Evolutionary conservation across 2,329 filamentous ascomycete genomes (phyloP).

Genomic region (Arthrinium phaeospermum): DNA sequence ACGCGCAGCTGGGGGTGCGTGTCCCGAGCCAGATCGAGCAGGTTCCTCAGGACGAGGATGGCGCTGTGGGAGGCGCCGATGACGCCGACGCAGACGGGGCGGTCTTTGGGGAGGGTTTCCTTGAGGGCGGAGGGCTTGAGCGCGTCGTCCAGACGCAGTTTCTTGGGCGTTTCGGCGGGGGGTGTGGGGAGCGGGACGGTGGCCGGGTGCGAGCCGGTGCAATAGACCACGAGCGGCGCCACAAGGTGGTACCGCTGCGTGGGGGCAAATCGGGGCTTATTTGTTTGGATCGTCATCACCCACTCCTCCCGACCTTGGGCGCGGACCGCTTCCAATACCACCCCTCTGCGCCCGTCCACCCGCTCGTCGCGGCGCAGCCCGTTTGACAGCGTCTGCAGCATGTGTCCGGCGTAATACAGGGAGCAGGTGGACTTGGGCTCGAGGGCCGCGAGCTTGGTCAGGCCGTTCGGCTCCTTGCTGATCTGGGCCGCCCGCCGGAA

Average conservation of each 20-base stretch:
- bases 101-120: constrained; percentile 43
- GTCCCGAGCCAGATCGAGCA: constrained; percentile 57
- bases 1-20: constrained; percentile 60
- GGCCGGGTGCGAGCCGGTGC: constrained; percentile 43
- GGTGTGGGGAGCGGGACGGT: constrained; percentile 24
- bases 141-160: constrained; percentile 59
- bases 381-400: constrained; percentile 51
- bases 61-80: constrained; percentile 69
- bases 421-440: constrained; percentile 63
- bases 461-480: constrained; percentile 58
- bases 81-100: constrained; percentile 55
- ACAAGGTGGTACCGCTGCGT: not conserved
- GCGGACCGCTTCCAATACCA: constrained; percentile 34
- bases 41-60: constrained; percentile 66
- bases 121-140: constrained; percentile 58
- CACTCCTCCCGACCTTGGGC: not conserved
- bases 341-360: constrained; percentile 45
- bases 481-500: constrained; percentile 46
- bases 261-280: not conserved
- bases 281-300: not conserved
- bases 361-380: constrained; percentile 48
- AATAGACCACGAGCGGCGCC: constrained; percentile 17
- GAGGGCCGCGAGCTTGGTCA: constrained; percentile 57
- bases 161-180: constrained; percentile 44
- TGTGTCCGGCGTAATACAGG: constrained; percentile 62